phyloP scores from a whole-genome alignment of 2,329 filamentous ascomycete genomes.

The Epichloe amarillans region DNA sequence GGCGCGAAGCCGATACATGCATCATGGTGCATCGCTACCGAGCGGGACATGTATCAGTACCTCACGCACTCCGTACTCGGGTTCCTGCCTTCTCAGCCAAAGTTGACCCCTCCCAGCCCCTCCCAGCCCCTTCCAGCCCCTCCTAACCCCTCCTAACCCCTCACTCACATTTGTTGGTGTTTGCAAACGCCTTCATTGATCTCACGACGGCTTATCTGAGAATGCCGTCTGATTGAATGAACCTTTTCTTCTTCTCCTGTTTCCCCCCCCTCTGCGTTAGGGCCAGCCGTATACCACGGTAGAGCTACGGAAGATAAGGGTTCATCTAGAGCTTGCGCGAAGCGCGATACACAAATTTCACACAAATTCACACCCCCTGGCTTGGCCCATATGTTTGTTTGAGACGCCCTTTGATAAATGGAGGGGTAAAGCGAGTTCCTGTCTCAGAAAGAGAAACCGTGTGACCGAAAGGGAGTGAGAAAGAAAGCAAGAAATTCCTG shows the following conservation, averaged over 20 bases:
- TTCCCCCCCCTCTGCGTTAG: too few relatives aligned
- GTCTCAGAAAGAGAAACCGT: neutral
- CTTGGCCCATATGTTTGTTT: neutral
- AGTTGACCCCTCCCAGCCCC: neutral
- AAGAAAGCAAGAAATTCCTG: too few relatives aligned
- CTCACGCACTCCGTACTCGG: neutral
- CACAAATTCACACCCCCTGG: too few relatives aligned
- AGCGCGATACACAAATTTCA: neutral
- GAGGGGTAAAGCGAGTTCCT: neutral
- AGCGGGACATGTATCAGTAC: slow-evolving; percentile 19
- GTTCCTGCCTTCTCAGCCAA: neutral
- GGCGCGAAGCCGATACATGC: slow-evolving; percentile 9
- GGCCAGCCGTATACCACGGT: too few relatives aligned
- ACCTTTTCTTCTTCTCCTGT: too few relatives aligned
- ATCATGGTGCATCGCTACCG: slow-evolving; percentile 24
- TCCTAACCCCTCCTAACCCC: too few relatives aligned
- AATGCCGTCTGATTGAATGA: too few relatives aligned
- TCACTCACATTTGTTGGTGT: neutral
- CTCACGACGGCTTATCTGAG: neutral
- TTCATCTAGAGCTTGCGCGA: neutral
- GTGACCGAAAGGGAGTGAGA: neutral
- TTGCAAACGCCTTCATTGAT: neutral
- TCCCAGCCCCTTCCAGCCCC: too few relatives aligned
- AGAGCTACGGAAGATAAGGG: too few relatives aligned
- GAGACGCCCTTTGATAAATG: neutral